Percentiles rank a stretch among this genome's conserved stretches.
Conservation (phyloP, 495 filamentous ascomycete species). For the Amorphotheca resinae region DNA sequence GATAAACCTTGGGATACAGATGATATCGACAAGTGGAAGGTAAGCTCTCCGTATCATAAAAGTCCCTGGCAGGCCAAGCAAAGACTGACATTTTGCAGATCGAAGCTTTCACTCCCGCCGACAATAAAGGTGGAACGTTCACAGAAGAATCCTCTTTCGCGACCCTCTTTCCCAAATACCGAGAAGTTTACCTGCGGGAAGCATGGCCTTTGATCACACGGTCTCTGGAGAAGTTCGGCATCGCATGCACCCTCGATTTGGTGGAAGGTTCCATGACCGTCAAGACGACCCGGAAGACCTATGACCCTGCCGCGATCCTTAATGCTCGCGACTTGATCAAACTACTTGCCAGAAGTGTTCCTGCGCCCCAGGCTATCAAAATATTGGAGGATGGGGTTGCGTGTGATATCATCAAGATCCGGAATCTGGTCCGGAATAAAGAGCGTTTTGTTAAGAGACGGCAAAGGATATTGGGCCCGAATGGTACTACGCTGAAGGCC, state of each 20-base stretch:
- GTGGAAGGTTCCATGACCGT: conserved; percentile 94
- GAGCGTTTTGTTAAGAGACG: conserved; percentile 94
- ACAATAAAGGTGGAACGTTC: conserved; percentile 80
- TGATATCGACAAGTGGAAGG: conserved; percentile 96
- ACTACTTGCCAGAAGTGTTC: conserved; percentile 80
- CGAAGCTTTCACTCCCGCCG: conserved; percentile 70
- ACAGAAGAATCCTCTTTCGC: conserved; percentile 85
- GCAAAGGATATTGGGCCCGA: conserved; percentile 77
- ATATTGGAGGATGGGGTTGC: conserved; percentile 86
- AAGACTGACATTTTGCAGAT: conserved; percentile 31
- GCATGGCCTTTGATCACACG: conserved; percentile 79
- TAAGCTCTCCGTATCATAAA: conserved; percentile 19
- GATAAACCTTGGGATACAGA: conserved; percentile 98
- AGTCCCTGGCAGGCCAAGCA: conserved; percentile 1
- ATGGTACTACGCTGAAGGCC: conserved; percentile 80
- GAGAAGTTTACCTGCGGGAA: conserved; percentile 83
- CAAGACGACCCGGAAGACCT: conserved; percentile 90
- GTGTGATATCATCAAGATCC: conserved; percentile 89
- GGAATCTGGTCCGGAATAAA: conserved; percentile 82
- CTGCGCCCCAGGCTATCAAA: conserved; percentile 83
- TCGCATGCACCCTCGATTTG: conserved; percentile 83
- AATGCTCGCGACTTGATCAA: conserved; percentile 93
- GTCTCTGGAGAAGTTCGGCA: conserved; percentile 65
- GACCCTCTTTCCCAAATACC: conserved; percentile 94
- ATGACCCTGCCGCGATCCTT: conserved; percentile 84